A percentile compares a stretch with the other conserved stretches of the same genome.
These are phyloP conservation scores for Daldinia sp. DNA, from an alignment of 2,329 filamentous ascomycete species.

Conservation along the genomic window DNA sequence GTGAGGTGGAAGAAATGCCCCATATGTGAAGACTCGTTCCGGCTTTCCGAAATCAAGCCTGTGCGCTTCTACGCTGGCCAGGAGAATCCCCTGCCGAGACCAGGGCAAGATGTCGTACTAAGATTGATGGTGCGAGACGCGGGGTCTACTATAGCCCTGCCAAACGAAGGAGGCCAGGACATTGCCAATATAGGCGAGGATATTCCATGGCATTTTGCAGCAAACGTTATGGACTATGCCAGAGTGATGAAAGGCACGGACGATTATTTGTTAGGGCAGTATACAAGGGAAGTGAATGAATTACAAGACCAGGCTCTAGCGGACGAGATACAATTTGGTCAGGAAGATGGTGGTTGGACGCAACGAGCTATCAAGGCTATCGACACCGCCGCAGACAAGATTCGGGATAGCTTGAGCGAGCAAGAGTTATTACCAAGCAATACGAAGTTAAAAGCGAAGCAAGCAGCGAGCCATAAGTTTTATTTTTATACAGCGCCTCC, in stretches of 20 bases:
- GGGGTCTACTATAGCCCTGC: constrained; percentile 85
- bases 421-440: constrained; percentile 37
- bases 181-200: constrained; percentile 74
- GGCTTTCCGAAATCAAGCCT: constrained; percentile 86
- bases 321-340: constrained; percentile 87
- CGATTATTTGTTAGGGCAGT: constrained; percentile 85
- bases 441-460: constrained; percentile 40
- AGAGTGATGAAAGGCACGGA: constrained; percentile 93
- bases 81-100: constrained; percentile 79
- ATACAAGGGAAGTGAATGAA: constrained; percentile 78
- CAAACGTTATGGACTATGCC: constrained; percentile 93
- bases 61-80: constrained; percentile 92
- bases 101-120: constrained; percentile 89
- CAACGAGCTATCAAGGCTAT: constrained; percentile 82
- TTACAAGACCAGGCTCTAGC: constrained; percentile 81
- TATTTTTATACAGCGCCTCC: constrained; percentile 89
- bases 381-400: constrained; percentile 76
- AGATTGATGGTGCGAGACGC: constrained; percentile 83
- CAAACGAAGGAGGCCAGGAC: constrained; percentile 79
- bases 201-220: constrained; percentile 93
- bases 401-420: constrained; percentile 56
- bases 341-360: constrained; percentile 91
- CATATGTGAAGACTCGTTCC: constrained; percentile 93
- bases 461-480: constrained; percentile 63
- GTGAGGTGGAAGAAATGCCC: constrained; percentile 93